phyloP scores from a whole-genome alignment of 2,329 filamentous ascomycete genomes.

The Colletotrichum sp. region DNA sequence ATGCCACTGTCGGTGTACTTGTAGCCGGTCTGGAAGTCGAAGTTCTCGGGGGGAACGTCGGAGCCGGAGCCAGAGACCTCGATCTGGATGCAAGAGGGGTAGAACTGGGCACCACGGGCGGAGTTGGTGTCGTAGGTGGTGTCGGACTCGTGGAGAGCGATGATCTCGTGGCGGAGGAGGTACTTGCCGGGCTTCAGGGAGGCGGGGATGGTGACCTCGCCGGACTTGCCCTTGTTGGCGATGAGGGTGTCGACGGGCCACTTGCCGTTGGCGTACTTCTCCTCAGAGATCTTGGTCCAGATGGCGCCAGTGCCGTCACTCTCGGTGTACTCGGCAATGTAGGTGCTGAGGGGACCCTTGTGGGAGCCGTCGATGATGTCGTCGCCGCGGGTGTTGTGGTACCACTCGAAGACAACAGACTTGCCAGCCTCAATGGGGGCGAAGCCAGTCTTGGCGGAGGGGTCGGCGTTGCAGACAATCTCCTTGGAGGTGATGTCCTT shows the following conservation, averaged over 20 bases:
- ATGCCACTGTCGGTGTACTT: slow-evolving; percentile 61
- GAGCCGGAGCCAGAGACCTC: slow-evolving; percentile 60
- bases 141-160: slow-evolving; percentile 53
- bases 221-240: slow-evolving; percentile 48
- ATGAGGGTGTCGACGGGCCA: slow-evolving; percentile 51
- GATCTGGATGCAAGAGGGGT: slow-evolving; percentile 64
- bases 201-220: slow-evolving; percentile 50
- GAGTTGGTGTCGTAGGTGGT: slow-evolving; percentile 31
- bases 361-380: slow-evolving; percentile 59
- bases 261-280: slow-evolving; percentile 40
- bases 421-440: slow-evolving; percentile 50
- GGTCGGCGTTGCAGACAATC: slow-evolving; percentile 49
- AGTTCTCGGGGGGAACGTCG: slow-evolving; percentile 44
- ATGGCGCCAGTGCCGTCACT: slow-evolving; percentile 50
- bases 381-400: slow-evolving; percentile 52
- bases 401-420: slow-evolving; percentile 53
- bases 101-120: slow-evolving; percentile 54
- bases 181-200: slow-evolving; percentile 54
- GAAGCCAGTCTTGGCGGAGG: slow-evolving; percentile 37
- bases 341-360: slow-evolving; percentile 57
- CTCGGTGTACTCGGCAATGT: slow-evolving; percentile 49
- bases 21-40: slow-evolving; percentile 59
- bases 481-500: slow-evolving; percentile 47
- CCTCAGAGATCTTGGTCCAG: slow-evolving; percentile 52
- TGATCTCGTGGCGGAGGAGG: slow-evolving; percentile 59